Conservation (phyloP, 1,284 basidiomycete genomes). For the Boletus mariae region DNA sequence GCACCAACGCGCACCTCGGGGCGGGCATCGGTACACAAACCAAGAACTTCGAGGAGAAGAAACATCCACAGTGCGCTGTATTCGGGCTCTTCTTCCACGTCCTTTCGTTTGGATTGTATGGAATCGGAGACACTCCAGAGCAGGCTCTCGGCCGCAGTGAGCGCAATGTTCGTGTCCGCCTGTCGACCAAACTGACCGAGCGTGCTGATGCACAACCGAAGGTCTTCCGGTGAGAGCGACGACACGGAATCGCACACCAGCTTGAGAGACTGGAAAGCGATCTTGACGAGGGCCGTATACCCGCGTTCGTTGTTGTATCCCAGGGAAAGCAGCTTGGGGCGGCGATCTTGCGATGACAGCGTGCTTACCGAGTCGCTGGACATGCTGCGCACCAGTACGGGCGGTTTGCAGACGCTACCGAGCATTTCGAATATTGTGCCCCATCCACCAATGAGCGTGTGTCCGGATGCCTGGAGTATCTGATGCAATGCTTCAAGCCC, state of each 20-base stretch:
- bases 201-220: constrained; percentile 85
- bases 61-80: constrained; percentile 90
- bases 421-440: constrained; percentile 90
- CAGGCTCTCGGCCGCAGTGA: constrained; percentile 86
- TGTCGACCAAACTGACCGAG: constrained; percentile 90
- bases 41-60: constrained; percentile 79
- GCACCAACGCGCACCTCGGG: constrained; percentile 90
- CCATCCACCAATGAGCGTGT: constrained; percentile 90
- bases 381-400: constrained; percentile 36
- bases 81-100: constrained; percentile 60
- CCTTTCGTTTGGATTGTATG: constrained; percentile 75
- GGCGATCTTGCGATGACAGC: constrained; percentile 39
- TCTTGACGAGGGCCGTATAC: constrained; percentile 70
- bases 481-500: constrained; percentile 87
- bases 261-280: constrained; percentile 91
- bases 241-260: constrained; percentile 92
- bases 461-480: constrained; percentile 87
- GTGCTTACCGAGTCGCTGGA: constrained; percentile 44
- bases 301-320: constrained; percentile 60
- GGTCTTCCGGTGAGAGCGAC: constrained; percentile 73
- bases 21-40: constrained; percentile 77
- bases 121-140: constrained; percentile 94
- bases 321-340: constrained; percentile 46
- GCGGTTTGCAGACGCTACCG: constrained; percentile 71
- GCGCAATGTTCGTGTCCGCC: constrained; percentile 90